phyloP scores from a whole-genome alignment of 768 basidiomycete genomes.

The Chalciporus chontae region DNA sequence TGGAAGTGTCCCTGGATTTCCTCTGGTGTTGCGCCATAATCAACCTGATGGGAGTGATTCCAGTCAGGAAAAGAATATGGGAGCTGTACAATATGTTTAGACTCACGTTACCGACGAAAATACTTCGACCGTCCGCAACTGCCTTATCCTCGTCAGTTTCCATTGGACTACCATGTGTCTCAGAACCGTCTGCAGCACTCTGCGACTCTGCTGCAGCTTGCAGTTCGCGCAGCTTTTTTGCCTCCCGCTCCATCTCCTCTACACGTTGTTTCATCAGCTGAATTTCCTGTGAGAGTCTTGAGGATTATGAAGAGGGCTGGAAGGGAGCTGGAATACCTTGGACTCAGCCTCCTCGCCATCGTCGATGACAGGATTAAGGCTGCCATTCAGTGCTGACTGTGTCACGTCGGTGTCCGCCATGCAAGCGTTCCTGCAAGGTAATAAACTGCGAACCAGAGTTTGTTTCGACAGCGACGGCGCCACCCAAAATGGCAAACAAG shows the following conservation, averaged over 20 bases:
- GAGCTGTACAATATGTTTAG: conserved; percentile 4
- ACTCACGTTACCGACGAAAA: conserved; percentile 95
- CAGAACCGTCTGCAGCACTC: conserved; percentile 41
- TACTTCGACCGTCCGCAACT: conserved; percentile 76
- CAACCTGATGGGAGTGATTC: conserved; percentile 61
- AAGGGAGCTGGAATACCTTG: conserved; percentile 38
- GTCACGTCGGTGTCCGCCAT: conserved; percentile 55
- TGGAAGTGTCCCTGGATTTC: conserved; percentile 98
- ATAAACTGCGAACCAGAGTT: conserved; percentile 22
- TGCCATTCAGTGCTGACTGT: conserved; percentile 35
- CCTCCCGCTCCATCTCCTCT: conserved; percentile 91
- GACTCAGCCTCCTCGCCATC: conserved; percentile 65
- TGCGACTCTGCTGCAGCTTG: conserved; percentile 74
- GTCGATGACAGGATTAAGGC: conserved; percentile 36
- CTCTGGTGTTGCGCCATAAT: conserved; percentile 95
- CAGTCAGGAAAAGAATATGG: conserved; percentile 8
- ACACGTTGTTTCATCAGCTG: conserved; percentile 88
- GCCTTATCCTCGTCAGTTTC: conserved; percentile 85
- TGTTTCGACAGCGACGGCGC: conserved; percentile 15
- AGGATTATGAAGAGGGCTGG: conserved; percentile 9
- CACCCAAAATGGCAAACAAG: conserved; percentile 25
- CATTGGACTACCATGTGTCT: conserved; percentile 48
- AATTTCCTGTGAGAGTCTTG: conserved; percentile 60
- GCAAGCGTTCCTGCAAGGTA: conserved; percentile 16
- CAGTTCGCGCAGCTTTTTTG: conserved; percentile 81